phyloP scores from a whole-genome alignment of 768 basidiomycete genomes.

The Hortiboletus campestris region DNA sequence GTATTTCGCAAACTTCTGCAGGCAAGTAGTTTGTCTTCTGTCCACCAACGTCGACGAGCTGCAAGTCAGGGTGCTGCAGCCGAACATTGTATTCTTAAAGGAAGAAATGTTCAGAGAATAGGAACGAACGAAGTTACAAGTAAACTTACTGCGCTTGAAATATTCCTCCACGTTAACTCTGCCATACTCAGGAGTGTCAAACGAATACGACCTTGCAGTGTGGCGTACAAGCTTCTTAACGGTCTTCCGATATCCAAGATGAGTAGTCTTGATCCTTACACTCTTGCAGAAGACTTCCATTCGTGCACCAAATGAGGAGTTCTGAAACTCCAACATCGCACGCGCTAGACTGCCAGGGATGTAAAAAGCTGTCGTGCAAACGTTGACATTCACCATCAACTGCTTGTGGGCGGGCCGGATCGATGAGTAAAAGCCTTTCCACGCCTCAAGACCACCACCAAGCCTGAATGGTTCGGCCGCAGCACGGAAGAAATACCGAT shows the following conservation, averaged over 20 bases:
- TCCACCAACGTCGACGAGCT: conserved; percentile 49
- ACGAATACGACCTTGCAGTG: conserved; percentile 39
- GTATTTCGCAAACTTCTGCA: conserved; percentile 48
- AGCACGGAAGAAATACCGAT: conserved; percentile 50
- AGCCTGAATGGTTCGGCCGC: conserved; percentile 33
- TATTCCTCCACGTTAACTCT: conserved; percentile 48
- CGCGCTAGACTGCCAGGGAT: conserved; percentile 42
- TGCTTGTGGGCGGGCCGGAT: conserved; percentile 41
- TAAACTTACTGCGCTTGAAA: conserved; percentile 44
- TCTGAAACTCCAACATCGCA: conserved; percentile 40
- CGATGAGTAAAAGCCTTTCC: conserved; percentile 50
- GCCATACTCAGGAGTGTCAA: conserved; percentile 40
- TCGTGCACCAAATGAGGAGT: conserved; percentile 58
- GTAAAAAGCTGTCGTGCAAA: conserved; percentile 51
- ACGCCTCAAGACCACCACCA: conserved; percentile 56
- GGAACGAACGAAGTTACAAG: not conserved
- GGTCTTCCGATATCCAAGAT: conserved; percentile 75
- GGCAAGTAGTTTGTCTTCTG: conserved; percentile 42
- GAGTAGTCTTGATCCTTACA: conserved; percentile 61
- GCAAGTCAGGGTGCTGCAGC: conserved; percentile 40
- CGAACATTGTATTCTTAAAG: conserved; percentile 42
- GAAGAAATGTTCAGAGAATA: not conserved
- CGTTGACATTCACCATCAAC: conserved; percentile 54
- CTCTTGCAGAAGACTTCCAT: conserved; percentile 61
- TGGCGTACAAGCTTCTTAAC: conserved; percentile 52